Evolutionary conservation across 345 rosid species (phyloP).

Genomic region (Moringa oleifera): DNA sequence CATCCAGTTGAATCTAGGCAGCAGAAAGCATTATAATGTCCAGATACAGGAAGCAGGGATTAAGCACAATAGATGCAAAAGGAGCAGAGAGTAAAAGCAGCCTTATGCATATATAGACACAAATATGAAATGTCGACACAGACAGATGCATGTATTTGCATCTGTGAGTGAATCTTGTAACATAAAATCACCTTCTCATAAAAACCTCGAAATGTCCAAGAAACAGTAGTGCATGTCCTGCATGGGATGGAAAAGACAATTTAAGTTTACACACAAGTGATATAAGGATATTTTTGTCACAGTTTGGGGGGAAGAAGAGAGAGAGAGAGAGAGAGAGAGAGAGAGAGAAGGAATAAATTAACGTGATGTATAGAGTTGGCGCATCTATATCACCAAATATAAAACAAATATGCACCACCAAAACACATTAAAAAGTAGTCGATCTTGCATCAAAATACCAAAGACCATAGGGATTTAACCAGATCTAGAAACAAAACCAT

Average conservation of each 20-base stretch:
- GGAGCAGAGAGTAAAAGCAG: background rate
- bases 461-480: background rate
- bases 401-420: background rate
- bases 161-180: background rate
- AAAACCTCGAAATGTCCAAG: constrained; percentile 74
- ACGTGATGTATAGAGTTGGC: background rate
- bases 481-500: background rate
- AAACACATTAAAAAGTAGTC: too few relatives aligned
- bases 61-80: background rate
- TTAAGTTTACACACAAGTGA: too few relatives aligned
- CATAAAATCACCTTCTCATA: constrained; percentile 62
- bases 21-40: background rate
- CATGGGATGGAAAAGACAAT: constrained; percentile 3
- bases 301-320: too few relatives aligned
- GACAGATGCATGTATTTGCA: background rate
- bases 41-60: background rate
- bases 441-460: too few relatives aligned
- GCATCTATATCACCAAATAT: background rate
- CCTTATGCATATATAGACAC: too few relatives aligned
- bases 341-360: background rate
- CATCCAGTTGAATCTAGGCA: background rate
- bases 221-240: constrained; percentile 77
- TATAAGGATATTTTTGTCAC: too few relatives aligned
- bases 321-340: background rate
- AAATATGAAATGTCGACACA: too few relatives aligned